Conservation (phyloP, 208 protist species). For the Sergeia podlipaevii region DNA sequence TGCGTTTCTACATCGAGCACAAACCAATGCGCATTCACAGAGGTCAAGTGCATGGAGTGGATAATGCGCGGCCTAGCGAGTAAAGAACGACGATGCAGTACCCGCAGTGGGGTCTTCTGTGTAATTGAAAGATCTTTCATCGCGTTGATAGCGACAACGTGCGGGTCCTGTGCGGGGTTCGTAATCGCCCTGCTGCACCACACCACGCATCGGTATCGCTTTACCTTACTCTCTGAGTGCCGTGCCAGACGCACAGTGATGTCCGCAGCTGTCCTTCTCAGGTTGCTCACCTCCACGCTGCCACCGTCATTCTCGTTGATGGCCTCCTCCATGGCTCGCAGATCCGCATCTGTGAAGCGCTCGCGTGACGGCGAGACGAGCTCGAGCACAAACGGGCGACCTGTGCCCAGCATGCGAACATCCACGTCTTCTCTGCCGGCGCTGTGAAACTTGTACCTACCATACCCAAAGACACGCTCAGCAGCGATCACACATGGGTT, state of each 20-base stretch:
- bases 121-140: conserved; percentile 53
- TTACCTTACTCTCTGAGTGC: conserved; percentile 88
- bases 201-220: conserved; percentile 86
- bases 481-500: conserved; percentile 17
- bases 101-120: conserved; percentile 92
- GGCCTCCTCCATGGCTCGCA: conserved; percentile 24
- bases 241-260: conserved; percentile 76
- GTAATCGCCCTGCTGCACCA: conserved; percentile 71
- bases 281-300: conserved; percentile 53
- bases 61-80: conserved; percentile 78
- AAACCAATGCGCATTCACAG: conserved; percentile 88
- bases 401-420: conserved; percentile 93
- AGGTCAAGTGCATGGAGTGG: conserved; percentile 60
- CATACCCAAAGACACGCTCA: conserved; percentile 70
- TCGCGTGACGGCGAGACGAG: conserved; percentile 65
- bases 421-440: conserved; percentile 94
- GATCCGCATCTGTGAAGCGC: conserved; percentile 45
- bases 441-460: conserved; percentile 90
- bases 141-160: conserved; percentile 33
- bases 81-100: conserved; percentile 93
- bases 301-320: conserved; percentile 66
- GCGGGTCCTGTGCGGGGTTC: conserved; percentile 26
- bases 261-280: conserved; percentile 54
- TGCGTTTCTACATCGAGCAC: conserved; percentile 90
- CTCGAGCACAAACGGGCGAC: conserved; percentile 93